Conservation (phyloP, 2,329 filamentous ascomycete genomes). For the Fusarium udum region DNA sequence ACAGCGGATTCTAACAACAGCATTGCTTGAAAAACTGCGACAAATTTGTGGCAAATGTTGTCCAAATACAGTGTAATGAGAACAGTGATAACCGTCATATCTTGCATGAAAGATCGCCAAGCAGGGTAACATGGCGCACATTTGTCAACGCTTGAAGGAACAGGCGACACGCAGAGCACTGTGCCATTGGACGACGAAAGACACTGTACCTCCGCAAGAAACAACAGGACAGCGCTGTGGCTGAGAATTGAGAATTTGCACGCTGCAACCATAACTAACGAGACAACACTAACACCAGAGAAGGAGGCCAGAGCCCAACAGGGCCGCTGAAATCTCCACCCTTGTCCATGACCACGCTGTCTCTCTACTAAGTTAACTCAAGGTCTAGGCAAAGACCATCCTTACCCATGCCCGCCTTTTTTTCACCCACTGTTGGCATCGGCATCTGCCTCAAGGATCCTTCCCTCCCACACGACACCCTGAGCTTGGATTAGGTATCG, state of each 20-base stretch:
- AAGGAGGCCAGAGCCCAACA: not conserved
- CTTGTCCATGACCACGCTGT: constrained; percentile 16
- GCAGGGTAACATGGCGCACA: constrained; percentile 1
- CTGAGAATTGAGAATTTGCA: constrained; percentile 11
- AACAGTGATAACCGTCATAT: constrained; percentile 7
- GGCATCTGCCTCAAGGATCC: constrained; percentile 38
- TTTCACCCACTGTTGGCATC: constrained; percentile 42
- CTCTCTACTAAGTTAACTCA: constrained; percentile 1
- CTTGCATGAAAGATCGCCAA: not conserved
- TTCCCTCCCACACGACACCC: constrained; percentile 40
- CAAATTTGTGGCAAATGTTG: constrained; percentile 10
- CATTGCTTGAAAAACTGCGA: not conserved
- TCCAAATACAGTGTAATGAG: constrained; percentile 14
- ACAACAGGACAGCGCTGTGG: constrained; percentile 11
- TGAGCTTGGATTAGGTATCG: constrained; percentile 17
- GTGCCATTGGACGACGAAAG: not conserved
- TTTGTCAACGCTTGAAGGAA: not conserved
- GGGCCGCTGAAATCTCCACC: constrained; percentile 14
- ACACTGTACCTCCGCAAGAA: constrained; percentile 5
- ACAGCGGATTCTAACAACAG: not conserved
- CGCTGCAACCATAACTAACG: constrained; percentile 10
- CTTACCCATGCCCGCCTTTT: constrained; percentile 40
- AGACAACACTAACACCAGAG: constrained; percentile 4
- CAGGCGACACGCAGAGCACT: constrained; percentile 6
- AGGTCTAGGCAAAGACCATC: constrained; percentile 26